Percentiles rank a stretch among this genome's conserved stretches.
Conservation (phyloP, 176 grass and related monocot species). For the Panicum miliaceum region DNA sequence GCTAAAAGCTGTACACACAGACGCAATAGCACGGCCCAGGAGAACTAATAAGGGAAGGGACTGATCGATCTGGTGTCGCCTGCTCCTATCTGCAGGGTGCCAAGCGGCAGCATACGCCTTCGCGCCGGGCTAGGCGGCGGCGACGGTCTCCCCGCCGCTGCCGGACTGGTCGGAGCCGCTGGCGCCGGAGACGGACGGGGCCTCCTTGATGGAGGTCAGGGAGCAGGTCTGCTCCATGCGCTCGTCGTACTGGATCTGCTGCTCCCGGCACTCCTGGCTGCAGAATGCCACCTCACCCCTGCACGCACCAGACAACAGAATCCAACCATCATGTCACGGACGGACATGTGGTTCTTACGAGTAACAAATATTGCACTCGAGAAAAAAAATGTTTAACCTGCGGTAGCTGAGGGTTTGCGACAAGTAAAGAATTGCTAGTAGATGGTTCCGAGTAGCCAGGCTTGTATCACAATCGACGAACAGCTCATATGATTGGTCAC, state of each 20-base stretch:
- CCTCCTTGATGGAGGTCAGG: conserved; percentile 56
- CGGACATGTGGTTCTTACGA: background rate
- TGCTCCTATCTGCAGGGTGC: conserved; percentile 25
- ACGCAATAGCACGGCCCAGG: background rate
- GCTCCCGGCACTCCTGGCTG: conserved; percentile 73
- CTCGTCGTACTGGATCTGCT: conserved; percentile 67
- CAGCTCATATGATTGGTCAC: conserved; percentile 46
- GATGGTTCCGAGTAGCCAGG: conserved; percentile 8
- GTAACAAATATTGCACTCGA: background rate
- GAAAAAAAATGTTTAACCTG: background rate
- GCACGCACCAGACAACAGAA: background rate
- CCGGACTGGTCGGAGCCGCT: conserved; percentile 63
- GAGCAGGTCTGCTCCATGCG: conserved; percentile 58
- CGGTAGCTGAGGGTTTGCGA: conserved; percentile 22
- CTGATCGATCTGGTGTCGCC: background rate
- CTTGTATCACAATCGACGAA: conserved; percentile 34
- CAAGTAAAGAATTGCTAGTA: conserved; percentile 8
- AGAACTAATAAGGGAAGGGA: background rate
- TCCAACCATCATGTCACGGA: conserved; percentile 29
- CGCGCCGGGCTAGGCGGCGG: conserved; percentile 46
- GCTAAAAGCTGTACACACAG: conserved; percentile 33
- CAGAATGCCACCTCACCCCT: conserved; percentile 94
- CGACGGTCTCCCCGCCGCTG: conserved; percentile 58
- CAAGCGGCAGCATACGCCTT: background rate
- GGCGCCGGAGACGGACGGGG: conserved; percentile 16